These are phyloP conservation scores for Rutstroemia sydowiana DNA, from an alignment of 2,329 filamentous ascomycete species.

Conservation along the genomic window DNA sequence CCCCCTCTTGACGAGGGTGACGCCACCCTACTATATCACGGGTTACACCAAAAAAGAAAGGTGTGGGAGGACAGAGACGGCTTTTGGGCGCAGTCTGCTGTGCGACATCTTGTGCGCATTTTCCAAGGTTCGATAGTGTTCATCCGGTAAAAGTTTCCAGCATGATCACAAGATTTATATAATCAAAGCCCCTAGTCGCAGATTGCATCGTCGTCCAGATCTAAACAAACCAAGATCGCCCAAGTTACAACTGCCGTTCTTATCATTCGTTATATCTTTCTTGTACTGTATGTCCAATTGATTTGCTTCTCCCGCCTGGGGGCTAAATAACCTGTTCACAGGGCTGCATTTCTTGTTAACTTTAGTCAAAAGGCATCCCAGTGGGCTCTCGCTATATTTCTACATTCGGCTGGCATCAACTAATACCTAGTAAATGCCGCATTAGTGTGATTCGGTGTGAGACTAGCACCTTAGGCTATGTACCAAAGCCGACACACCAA, in stretches of 20 bases:
- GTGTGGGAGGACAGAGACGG: background rate
- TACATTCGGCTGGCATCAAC: background rate
- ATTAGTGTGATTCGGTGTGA: too few species aligned
- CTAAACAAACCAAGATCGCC: conserved; percentile 9
- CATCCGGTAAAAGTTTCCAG: conserved; percentile 10
- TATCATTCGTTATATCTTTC: background rate
- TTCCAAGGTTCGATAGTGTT: background rate
- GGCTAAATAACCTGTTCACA: conserved; percentile 1
- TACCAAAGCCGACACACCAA: too few species aligned
- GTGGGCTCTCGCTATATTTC: background rate
- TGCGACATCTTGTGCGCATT: background rate
- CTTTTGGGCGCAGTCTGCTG: conserved; percentile 2
- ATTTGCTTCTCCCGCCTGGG: conserved; percentile 5
- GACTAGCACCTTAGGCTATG: background rate
- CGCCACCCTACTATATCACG: conserved; percentile 3
- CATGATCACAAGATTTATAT: conserved; percentile 7
- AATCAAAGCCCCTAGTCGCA: conserved; percentile 2
- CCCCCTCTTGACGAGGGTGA: background rate
- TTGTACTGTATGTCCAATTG: conserved; percentile 3
- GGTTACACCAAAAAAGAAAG: background rate
- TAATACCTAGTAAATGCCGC: too few species aligned
- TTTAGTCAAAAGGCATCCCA: background rate
- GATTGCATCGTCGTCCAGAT: conserved; percentile 8
- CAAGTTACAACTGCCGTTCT: conserved; percentile 8
- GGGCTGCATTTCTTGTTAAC: conserved; percentile 4